phyloP scores from a whole-genome alignment of 768 basidiomycete species.

The Phylloporus sp. region DNA sequence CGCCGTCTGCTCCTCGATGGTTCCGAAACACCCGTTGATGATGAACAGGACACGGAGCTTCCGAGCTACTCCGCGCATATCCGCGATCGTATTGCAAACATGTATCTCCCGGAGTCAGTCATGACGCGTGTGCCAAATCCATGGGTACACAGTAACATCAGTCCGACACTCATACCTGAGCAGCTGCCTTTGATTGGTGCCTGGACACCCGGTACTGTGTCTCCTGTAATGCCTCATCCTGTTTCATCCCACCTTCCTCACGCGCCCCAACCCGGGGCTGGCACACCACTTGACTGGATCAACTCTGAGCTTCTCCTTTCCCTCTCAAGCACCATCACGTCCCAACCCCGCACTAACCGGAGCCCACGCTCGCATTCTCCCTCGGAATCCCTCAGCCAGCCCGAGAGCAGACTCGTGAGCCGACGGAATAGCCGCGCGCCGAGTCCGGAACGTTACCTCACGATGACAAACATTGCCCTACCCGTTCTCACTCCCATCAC shows the following conservation, averaged over 20 bases:
- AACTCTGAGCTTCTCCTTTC: slow-evolving; percentile 81
- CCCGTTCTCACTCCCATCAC: slow-evolving; percentile 7
- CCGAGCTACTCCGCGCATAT: slow-evolving; percentile 90
- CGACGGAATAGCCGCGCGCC: slow-evolving; percentile 45
- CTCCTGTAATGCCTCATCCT: slow-evolving; percentile 38
- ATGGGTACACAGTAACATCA: slow-evolving; percentile 46
- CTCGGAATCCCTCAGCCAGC: slow-evolving; percentile 26
- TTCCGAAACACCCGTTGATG: slow-evolving; percentile 35
- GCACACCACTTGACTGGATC: slow-evolving; percentile 67
- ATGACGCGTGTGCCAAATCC: slow-evolving; percentile 64
- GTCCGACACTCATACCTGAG: slow-evolving; percentile 31
- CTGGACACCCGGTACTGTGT: slow-evolving; percentile 30
- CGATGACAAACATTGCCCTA: slow-evolving; percentile 6
- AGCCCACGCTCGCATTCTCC: slow-evolving; percentile 17
- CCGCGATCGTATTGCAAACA: slow-evolving; percentile 82
- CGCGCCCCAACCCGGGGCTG: slow-evolving; percentile 40
- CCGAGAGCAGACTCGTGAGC: slow-evolving; percentile 29
- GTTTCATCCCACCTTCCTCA: slow-evolving; percentile 33
- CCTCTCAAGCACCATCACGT: slow-evolving; percentile 39
- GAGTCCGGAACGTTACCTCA: slow-evolving; percentile 50
- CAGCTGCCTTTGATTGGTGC: slow-evolving; percentile 16
- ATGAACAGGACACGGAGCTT: slow-evolving; percentile 67
- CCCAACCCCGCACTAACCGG: slow-evolving; percentile 15
- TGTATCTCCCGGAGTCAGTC: slow-evolving; percentile 63
- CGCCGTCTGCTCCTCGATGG: slow-evolving; percentile 49